Evolutionary conservation across 1,139 yeast genomes (phyloP).

Genomic region (Suhomyces taliae): DNA sequence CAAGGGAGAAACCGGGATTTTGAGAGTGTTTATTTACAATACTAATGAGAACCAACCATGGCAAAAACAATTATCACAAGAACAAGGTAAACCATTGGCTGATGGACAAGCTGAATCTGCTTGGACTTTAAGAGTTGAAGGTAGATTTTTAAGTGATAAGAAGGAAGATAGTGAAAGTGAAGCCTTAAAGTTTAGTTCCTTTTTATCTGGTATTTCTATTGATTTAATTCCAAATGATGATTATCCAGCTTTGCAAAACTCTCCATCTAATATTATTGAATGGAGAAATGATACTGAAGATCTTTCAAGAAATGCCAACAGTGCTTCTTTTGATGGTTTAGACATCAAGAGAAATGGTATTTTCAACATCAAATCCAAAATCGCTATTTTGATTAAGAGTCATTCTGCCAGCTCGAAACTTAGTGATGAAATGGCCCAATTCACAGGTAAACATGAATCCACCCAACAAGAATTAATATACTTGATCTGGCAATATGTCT

Average conservation of each 20-base stretch:
- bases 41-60: slow-evolving; percentile 87
- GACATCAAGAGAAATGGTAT: slow-evolving; percentile 82
- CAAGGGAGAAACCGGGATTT: slow-evolving; percentile 51
- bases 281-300: slow-evolving; percentile 35
- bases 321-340: slow-evolving; percentile 68
- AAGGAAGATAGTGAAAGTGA: slow-evolving; percentile 27
- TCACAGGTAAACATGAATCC: slow-evolving; percentile 74
- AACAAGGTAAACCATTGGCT: slow-evolving; percentile 22
- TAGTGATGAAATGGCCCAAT: slow-evolving; percentile 59
- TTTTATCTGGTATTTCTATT: slow-evolving; percentile 79
- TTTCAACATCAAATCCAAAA: slow-evolving; percentile 63
- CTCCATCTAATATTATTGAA: slow-evolving; percentile 39
- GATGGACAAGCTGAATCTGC: slow-evolving; percentile 44
- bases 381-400: slow-evolving; percentile 82
- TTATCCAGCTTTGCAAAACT: slow-evolving; percentile 37
- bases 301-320: slow-evolving; percentile 13
- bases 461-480: slow-evolving; percentile 87
- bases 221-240: slow-evolving; percentile 57
- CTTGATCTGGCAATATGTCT: slow-evolving; percentile 85
- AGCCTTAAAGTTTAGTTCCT: slow-evolving; percentile 63
- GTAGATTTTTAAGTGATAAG: slow-evolving; percentile 55
- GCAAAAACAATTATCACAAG: slow-evolving; percentile 57
- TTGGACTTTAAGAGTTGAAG: slow-evolving; percentile 91
- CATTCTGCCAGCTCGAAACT: slow-evolving; percentile 60
- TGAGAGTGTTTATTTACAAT: slow-evolving; percentile 82